Base-by-base conservation (phyloP, 2,329 filamentous ascomycete species). In the Aspergillus clavatus region DNA sequence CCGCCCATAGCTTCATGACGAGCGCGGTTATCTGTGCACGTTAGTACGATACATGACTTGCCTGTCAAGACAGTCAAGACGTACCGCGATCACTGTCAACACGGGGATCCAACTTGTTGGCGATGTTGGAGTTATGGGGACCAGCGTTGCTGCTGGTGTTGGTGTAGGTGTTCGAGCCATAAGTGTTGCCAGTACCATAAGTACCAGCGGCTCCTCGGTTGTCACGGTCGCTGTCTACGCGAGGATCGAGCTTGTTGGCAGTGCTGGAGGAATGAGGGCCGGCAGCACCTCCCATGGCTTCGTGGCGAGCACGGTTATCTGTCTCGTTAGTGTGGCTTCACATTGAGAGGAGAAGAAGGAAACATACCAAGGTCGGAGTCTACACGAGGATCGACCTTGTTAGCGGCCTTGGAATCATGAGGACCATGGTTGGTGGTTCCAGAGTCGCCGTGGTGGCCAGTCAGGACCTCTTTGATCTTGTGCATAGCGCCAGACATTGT, bases 401-500 rank as follows among this genome's bases (percentile, higher is more conserved):
- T 54, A 24, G 50, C 50, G 7, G 43, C 18, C 11, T 49, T 47
- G 21, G 52, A 53, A 12, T 33, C 33, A 42, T 54, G 50, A 24
- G 50, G 47, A 16, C 51, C 51, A 38, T 51, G 40, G 40, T 47
- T 51, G 35, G 45, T 41, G 21, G 51, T 38, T 14, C 33, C 38
- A 23, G 45, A 47, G 27, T 51, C 47, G 19, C 52, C 42, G 45
- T 62, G 54, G 47, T 65, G 53, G 19, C 63, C 56, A 31, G 51
- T 53, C 40, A 74, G 39, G 48, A 58, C 67, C 7, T 72, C 66
- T 60, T 74, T 74, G 28, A 71, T 67, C 51, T 74, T 75, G 56
- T 73, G 64, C 45, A 72, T 56, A 43, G 71, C 60, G 39, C 53
- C 52, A 43, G 70, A 71, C 71, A 73, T 74, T 43, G 44, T 65